Evolutionary conservation across 345 rosid species (phyloP), one percentile per base, ranked within the genome.

Genomic region (Eutrema heterophyllum): DNA sequence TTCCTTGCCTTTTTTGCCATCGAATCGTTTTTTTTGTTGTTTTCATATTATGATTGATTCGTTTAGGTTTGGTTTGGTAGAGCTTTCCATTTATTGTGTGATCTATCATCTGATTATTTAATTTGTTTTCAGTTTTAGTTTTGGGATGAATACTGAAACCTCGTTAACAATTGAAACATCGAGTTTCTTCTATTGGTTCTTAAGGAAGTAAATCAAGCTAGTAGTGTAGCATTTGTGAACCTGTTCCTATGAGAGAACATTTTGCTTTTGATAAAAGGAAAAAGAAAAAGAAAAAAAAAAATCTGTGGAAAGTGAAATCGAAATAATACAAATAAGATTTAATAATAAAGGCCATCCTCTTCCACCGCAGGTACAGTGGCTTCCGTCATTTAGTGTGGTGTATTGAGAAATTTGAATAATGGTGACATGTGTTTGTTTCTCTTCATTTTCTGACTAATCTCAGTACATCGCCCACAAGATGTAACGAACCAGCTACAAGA

Each of bases 401-500:
- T 49, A 66, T 39, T 46, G 5, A 13, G 35, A 52, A 33, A 33
- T 44, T 53, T 53, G 7, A 44, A 41, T 29, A 7, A 6, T 16
- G 45, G 43, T 12, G 33, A 32, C 13, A 0, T 41, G 11, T 48
- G 35, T 64, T 8, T 36, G 65, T 27, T 62, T 15, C 24, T 26
- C 27, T 49, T 78, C 70, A 78, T 73, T 84, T 89, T 86, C 86
- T 95, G 73, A 95, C 64, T 68, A 87, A 82, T 82, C 83, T 85
- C 83, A 96, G 70, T 21, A 86, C 91, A 70, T 96, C 99, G 4
- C 99, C 99, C 68, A 95, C 88, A 4, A 95, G 97, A 71, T 92
- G 96, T 64, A 96, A 81, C 2, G 99, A 96, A 29, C 98, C 97
- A 2, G 97, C 79, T 41, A 92, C 96, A 24, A 96, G 96, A 51